Percentiles rank a stretch among this genome's conserved stretches.
These are phyloP conservation scores for Cucumis variabilis DNA, from an alignment of 331 rosid genomes.

Conservation along the genomic window DNA sequence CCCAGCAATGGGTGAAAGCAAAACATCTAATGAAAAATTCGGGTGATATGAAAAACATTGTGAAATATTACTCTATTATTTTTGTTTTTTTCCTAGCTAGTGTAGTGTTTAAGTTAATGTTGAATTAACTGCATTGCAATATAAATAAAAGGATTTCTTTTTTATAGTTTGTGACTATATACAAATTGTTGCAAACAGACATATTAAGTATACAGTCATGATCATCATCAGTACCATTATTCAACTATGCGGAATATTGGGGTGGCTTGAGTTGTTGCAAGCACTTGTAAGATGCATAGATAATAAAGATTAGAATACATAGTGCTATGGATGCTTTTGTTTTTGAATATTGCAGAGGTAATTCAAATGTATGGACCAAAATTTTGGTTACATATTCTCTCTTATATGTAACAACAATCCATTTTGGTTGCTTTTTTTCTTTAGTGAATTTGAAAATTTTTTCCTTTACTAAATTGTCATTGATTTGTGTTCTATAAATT, in stretches of 20 bases:
- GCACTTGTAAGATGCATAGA: constrained; percentile 92
- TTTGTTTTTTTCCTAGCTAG: background rate
- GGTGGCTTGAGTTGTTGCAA: constrained; percentile 97
- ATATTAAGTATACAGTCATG: constrained; percentile 87
- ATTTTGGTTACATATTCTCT: background rate
- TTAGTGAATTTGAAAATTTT: too few relatives aligned
- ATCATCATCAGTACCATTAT: constrained; percentile 81
- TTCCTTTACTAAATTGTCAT: too few relatives aligned
- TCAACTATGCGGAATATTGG: constrained; percentile 80
- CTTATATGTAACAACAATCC: too few relatives aligned
- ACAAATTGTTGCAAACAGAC: constrained; percentile 42
- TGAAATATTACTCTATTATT: background rate
- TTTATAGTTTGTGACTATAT: background rate
- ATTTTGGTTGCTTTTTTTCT: too few relatives aligned
- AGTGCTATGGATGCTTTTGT: constrained; percentile 96
- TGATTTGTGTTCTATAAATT: too few relatives aligned
- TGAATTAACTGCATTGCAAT: background rate
- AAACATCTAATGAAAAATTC: background rate
- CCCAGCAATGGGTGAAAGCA: constrained; percentile 14
- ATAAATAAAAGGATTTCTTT: background rate
- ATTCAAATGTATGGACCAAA: background rate
- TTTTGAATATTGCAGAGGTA: constrained; percentile 4
- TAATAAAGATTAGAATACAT: constrained; percentile 53
- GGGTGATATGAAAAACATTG: background rate
- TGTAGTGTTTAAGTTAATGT: constrained; percentile 4